These are phyloP conservation scores for Crepidotus variabilis DNA, from an alignment of 768 basidiomycete species.

Conservation along the genomic window DNA sequence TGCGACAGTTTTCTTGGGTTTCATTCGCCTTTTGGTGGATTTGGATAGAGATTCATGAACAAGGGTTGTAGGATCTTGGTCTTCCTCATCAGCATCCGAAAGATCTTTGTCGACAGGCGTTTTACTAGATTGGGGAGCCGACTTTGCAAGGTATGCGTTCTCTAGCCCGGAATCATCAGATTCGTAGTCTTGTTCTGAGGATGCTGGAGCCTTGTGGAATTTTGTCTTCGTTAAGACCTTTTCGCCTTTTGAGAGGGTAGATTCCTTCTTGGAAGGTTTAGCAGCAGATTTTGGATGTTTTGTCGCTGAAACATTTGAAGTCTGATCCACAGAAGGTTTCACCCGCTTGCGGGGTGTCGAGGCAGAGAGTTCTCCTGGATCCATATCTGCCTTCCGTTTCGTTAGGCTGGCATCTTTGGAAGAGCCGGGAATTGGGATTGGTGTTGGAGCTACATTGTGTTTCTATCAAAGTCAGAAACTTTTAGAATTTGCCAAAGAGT, in stretches of 20 bases:
- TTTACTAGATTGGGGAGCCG: neutral
- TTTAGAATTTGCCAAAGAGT: neutral
- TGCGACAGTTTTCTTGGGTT: constrained; percentile 41
- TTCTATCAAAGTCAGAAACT: neutral
- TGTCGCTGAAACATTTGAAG: too few species aligned
- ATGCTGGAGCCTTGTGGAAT: neutral
- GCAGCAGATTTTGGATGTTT: constrained; percentile 19
- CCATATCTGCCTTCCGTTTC: constrained; percentile 30
- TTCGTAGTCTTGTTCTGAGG: constrained; percentile 6
- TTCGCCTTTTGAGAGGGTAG: neutral
- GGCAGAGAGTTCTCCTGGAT: constrained; percentile 2
- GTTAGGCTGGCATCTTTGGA: constrained; percentile 10
- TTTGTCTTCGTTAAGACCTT: neutral
- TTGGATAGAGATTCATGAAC: constrained; percentile 62
- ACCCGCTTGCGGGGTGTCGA: constrained; percentile 19
- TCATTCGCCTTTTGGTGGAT: constrained; percentile 25
- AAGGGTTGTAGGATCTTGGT: constrained; percentile 24
- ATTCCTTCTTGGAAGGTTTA: constrained; percentile 20
- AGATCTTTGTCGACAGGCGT: constrained; percentile 10
- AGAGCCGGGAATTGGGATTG: neutral
- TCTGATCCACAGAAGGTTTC: constrained; percentile 12
- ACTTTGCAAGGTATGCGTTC: constrained; percentile 20
- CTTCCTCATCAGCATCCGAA: constrained; percentile 18
- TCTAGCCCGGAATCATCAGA: constrained; percentile 33
- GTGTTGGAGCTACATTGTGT: neutral